Evolutionary conservation across 2,329 filamentous ascomycete species (phyloP).

Genomic region (Dothistroma septosporum): DNA sequence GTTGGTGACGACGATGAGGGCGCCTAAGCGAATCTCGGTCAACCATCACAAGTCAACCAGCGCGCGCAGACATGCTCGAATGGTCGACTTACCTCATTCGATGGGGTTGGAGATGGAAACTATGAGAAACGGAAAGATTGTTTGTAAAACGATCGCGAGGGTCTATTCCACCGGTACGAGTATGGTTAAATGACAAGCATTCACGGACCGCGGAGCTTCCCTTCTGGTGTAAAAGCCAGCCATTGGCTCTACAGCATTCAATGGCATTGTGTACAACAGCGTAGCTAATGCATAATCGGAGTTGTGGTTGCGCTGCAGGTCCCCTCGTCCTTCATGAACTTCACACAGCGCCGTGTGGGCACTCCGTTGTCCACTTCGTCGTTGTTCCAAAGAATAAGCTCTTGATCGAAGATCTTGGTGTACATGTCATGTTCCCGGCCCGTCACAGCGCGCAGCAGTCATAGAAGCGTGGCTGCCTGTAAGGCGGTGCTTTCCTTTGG

Average conservation of each 20-base stretch:
- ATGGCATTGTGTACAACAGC: conserved; percentile 21
- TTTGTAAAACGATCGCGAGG: conserved; percentile 5
- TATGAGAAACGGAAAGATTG: not conserved
- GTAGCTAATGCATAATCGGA: conserved; percentile 25
- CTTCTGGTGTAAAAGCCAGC: conserved; percentile 22
- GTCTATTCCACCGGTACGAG: conserved; percentile 11
- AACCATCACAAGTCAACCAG: not conserved
- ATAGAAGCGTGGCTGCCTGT: too few species aligned
- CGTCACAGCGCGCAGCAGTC: too few species aligned
- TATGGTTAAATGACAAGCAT: conserved; percentile 20
- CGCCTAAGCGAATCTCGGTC: conserved; percentile 30
- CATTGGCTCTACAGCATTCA: conserved; percentile 12
- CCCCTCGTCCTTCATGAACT: not conserved
- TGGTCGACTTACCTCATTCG: not conserved
- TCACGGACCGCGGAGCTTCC: conserved; percentile 11
- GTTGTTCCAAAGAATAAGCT: not conserved
- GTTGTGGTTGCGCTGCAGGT: not conserved
- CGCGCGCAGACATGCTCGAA: not conserved
- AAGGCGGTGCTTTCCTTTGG: not conserved
- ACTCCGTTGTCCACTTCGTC: too few species aligned
- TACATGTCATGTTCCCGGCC: too few species aligned
- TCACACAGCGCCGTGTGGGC: not conserved
- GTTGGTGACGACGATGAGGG: conserved; percentile 48
- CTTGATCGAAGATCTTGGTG: not conserved
- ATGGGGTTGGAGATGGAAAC: conserved; percentile 2